Evolutionary conservation across 148 eudicot genomes (phyloP).

Genomic region (Vaccinium myrtillus): DNA sequence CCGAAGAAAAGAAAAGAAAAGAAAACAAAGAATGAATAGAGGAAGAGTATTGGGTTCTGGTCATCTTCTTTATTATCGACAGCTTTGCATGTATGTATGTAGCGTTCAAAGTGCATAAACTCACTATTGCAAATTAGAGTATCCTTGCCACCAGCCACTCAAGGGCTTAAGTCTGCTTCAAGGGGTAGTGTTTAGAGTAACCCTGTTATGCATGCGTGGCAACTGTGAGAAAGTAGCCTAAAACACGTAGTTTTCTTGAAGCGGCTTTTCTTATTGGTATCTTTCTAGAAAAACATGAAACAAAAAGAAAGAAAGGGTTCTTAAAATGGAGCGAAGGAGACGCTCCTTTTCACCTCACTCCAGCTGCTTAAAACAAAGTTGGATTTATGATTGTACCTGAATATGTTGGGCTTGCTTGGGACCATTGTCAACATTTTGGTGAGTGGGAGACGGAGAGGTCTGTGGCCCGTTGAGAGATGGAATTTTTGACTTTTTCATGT

Average conservation of each 20-base stretch:
- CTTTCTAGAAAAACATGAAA: not conserved
- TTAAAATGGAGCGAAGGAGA: not conserved
- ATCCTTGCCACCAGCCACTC: not conserved
- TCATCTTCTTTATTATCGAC: not conserved
- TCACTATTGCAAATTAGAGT: not conserved
- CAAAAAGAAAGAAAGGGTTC: not conserved
- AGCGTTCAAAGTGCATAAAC: not conserved
- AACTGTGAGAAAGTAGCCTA: too few species aligned
- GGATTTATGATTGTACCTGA: not conserved
- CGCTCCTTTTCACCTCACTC: not conserved
- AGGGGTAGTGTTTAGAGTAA: not conserved
- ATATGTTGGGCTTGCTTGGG: not conserved
- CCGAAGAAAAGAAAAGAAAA: not conserved
- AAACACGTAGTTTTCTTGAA: too few species aligned
- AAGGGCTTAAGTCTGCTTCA: not conserved
- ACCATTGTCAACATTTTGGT: not conserved
- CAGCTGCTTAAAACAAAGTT: not conserved
- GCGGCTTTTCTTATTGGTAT: too few species aligned
- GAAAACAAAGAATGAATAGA: not conserved
- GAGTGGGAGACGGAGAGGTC: not conserved
- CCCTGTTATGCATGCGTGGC: not conserved
- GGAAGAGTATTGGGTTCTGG: not conserved
- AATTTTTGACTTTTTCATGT: not conserved
- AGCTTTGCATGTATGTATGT: not conserved
- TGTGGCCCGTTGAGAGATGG: not conserved